phyloP scores from a whole-genome alignment of 106 monocot species.

The Iris macrosiphon region DNA sequence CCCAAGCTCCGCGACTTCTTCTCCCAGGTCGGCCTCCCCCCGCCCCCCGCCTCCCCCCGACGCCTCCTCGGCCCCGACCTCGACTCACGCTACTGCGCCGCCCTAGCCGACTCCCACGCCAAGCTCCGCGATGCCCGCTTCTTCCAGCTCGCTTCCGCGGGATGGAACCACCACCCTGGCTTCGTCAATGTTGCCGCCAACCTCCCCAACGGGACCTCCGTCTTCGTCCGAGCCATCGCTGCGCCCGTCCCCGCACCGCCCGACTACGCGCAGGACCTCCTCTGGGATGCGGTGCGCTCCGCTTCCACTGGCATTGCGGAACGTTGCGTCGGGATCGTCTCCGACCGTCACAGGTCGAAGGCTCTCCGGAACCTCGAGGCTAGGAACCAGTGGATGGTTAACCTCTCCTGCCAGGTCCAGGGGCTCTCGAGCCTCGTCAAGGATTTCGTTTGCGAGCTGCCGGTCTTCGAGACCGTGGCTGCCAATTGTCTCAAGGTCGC shows the following conservation, averaged over 20 bases:
- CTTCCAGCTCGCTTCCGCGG: conserved; percentile 43
- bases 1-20: conserved; percentile 41
- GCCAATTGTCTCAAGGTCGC: conserved; percentile 30
- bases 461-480: conserved; percentile 21
- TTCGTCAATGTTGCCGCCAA: conserved; percentile 35
- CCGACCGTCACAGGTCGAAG: conserved; percentile 28
- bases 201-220: conserved; percentile 50
- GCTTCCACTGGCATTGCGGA: conserved; percentile 8
- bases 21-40: conserved; percentile 32
- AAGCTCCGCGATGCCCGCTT: conserved; percentile 36
- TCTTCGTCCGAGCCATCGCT: conserved; percentile 40
- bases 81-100: conserved; percentile 19
- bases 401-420: conserved; percentile 45
- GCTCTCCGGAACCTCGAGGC: conserved; percentile 47
- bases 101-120: conserved; percentile 18
- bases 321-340: conserved; percentile 29
- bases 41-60: conserved; percentile 13
- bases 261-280: conserved; percentile 41
- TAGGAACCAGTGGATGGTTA: conserved; percentile 48
- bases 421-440: conserved; percentile 35
- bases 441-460: conserved; percentile 22
- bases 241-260: conserved; percentile 15
- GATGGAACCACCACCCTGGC: conserved; percentile 35
- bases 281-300: conserved; percentile 23
- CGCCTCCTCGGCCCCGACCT: conserved; percentile 26